A percentile compares a stretch with the other conserved stretches of the same genome.
Evolutionary conservation across 257 asterid genomes (phyloP).

Genomic region (Fraxinus anomala): DNA sequence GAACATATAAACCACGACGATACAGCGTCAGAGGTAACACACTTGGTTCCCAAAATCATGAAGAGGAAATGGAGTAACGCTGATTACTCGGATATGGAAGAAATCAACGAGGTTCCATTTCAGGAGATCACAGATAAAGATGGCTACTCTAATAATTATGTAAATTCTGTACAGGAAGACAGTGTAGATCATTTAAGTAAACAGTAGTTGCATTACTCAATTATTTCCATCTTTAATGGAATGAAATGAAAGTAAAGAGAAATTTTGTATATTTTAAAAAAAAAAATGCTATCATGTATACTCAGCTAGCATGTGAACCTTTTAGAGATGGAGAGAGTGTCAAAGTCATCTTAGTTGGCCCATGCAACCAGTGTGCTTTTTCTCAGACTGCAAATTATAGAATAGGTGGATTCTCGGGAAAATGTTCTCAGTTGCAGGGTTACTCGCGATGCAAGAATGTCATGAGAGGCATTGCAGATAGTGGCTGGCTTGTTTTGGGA

Average conservation of each 20-base stretch:
- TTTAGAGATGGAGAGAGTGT: not conserved
- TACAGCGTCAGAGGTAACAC: slow-evolving; percentile 46
- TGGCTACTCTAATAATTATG: slow-evolving; percentile 40
- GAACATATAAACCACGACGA: slow-evolving; percentile 63
- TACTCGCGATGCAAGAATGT: not conserved
- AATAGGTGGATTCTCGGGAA: not conserved
- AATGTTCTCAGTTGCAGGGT: not conserved
- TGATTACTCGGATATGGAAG: slow-evolving; percentile 41
- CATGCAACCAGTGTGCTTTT: not conserved
- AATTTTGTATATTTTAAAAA: slow-evolving; percentile 22
- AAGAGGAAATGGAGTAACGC: slow-evolving; percentile 55
- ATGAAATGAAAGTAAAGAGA: slow-evolving; percentile 25
- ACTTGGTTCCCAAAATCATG: slow-evolving; percentile 64
- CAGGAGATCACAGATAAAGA: slow-evolving; percentile 24
- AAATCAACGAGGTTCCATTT: slow-evolving; percentile 37
- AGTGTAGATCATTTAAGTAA: slow-evolving; percentile 44
- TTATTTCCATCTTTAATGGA: slow-evolving; percentile 26
- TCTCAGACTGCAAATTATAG: not conserved
- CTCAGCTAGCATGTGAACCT: slow-evolving; percentile 1
- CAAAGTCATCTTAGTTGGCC: not conserved
- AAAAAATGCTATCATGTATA: not conserved
- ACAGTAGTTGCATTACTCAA: slow-evolving; percentile 23
- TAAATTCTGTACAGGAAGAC: slow-evolving; percentile 56
- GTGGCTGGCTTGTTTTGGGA: not conserved
- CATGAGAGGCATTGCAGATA: not conserved